phyloP scores from a whole-genome alignment of 2,329 filamentous ascomycete species.

The Lecanicillium sp. region DNA sequence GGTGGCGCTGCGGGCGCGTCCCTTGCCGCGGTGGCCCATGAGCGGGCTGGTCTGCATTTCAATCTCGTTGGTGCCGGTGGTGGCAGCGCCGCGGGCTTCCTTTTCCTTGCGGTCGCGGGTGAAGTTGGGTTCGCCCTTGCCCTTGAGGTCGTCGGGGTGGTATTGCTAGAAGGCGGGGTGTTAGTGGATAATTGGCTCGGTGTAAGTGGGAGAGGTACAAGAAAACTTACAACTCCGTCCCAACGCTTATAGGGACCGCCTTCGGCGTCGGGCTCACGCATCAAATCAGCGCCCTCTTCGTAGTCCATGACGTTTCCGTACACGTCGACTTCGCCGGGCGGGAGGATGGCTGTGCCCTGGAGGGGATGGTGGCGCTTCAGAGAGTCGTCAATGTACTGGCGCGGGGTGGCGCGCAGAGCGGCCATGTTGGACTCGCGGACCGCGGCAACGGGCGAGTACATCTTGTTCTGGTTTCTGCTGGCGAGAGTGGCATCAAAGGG shows the following conservation, averaged over 20 bases:
- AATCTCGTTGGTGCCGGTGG: constrained; percentile 26
- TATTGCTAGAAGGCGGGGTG: constrained; percentile 44
- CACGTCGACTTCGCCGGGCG: constrained; percentile 61
- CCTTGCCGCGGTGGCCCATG: constrained; percentile 13
- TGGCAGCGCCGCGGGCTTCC: constrained; percentile 27
- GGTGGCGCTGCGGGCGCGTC: constrained; percentile 38
- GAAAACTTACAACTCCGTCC: constrained; percentile 60
- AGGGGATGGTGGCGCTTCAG: constrained; percentile 68
- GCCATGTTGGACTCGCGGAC: constrained; percentile 65
- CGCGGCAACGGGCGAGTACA: constrained; percentile 67
- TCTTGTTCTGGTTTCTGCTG: constrained; percentile 59
- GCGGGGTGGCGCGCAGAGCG: constrained; percentile 72
- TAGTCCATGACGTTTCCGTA: constrained; percentile 69
- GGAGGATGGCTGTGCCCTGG: constrained; percentile 71
- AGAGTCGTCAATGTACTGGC: constrained; percentile 68
- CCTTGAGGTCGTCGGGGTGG: constrained; percentile 69
- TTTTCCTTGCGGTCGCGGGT: constrained; percentile 62
- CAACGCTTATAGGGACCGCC: constrained; percentile 76
- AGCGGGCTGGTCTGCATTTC: constrained; percentile 36
- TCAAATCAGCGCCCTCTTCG: constrained; percentile 78
- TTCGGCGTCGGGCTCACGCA: constrained; percentile 59
- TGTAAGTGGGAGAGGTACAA: no score
- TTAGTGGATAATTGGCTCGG: constrained; percentile 6
- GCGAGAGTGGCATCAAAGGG: constrained; percentile 80
- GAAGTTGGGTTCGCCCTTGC: constrained; percentile 72